Evolutionary conservation across 805 yeast genomes (phyloP), one percentile per base, ranked within the genome.

Genomic region (Candida vaughaniae): DNA sequence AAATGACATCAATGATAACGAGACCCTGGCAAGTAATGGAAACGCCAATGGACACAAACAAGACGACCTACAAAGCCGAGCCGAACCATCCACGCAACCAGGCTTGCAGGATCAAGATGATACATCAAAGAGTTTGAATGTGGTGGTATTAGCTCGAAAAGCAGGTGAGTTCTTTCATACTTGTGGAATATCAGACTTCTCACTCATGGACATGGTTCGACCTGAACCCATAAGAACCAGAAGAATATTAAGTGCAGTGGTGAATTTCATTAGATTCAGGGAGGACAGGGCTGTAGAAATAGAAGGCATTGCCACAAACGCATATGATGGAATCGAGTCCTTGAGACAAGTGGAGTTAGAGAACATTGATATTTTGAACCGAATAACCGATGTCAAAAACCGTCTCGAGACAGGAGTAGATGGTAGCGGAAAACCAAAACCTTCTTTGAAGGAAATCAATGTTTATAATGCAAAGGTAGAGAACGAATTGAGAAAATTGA

Each of bases 201-300:
- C 80, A 29, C 66, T 88, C 34, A 69, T 76, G 62, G 96, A 89
- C 61, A 64, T 89, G 20, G 68, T 77, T 41, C 79, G 78, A 46
- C 96, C 96, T 0, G 95, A 88, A n/a, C 66, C 85, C 0, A 60
- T 56, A 25, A 66, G 95, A 40, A 69, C 78, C 1, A 65, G 79
- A 43, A 64, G 91, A 31, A 69, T 87, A 15, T 58, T 88, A 18
- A 86, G 95, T 54, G 93, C 93, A 1, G 79, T 88, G 33, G 84
- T 88, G 16, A 89, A 89, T 55, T 89, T 78, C 67, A 95, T 95
- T 1, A 65, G 91, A 39, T 88, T 85, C 52, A 72, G 95, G 47
- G 95, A 86, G 48, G 87, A 81, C 46, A 80, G 85, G 41, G 74
- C 81, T 55, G 71, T 68, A 16, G 89, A 83, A 47, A 80, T 85